These are phyloP conservation scores for Marasmius sp. DNA, from an alignment of 1,284 basidiomycete species.

Conservation along the genomic window DNA sequence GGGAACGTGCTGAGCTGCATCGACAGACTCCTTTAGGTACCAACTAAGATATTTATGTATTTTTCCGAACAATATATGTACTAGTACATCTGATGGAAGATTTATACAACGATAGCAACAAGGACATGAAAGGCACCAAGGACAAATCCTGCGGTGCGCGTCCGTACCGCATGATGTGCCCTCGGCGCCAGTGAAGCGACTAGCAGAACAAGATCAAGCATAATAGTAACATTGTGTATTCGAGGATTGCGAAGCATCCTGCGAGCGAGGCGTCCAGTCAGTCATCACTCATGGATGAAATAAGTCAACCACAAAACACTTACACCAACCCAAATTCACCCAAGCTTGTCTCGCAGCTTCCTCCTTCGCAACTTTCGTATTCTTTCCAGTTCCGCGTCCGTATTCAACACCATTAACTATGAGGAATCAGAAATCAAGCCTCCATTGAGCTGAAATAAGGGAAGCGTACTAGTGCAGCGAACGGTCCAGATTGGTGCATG, in stretches of 20 bases:
- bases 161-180: no score
- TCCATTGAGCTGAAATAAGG: no score
- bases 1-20: conserved; percentile 47
- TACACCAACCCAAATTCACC: background rate
- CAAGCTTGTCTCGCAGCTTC: background rate
- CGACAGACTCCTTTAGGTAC: conserved; percentile 34
- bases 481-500: conserved; percentile 58
- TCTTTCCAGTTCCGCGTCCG: background rate
- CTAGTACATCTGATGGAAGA: background rate
- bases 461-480: conserved; percentile 5
- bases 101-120: background rate
- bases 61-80: background rate
- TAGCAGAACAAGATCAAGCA: background rate
- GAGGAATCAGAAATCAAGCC: no score
- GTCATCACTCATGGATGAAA: background rate
- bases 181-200: background rate
- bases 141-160: no score
- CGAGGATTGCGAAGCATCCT: background rate
- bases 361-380: background rate
- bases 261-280: background rate
- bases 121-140: background rate
- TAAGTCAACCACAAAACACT: background rate
- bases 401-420: background rate
- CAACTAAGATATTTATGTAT: background rate
- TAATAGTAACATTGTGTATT: background rate